Evolutionary conservation across 768 basidiomycete genomes (phyloP).

Genomic region (Lactarius sp.): DNA sequence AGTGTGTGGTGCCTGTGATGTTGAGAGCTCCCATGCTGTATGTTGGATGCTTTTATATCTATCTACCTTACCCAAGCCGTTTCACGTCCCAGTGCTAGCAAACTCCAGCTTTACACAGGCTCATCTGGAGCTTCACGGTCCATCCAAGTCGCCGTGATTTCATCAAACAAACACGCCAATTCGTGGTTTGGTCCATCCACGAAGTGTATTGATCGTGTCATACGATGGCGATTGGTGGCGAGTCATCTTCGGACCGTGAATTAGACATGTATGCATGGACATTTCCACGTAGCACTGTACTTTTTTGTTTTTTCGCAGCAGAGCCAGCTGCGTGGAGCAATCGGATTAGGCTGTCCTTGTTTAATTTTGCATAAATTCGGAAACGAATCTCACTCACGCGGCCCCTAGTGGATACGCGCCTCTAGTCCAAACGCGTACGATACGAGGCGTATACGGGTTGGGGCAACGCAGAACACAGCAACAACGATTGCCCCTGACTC

Average conservation of each 20-base stretch:
- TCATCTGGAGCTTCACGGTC: slow-evolving; percentile 2
- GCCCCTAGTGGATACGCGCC: slow-evolving; percentile 1
- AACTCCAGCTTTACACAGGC: background rate
- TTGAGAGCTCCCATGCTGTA: background rate
- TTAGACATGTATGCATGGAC: slow-evolving; percentile 4
- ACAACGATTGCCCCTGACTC: slow-evolving; percentile 5
- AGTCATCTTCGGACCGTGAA: slow-evolving; percentile 13
- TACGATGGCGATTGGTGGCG: slow-evolving; percentile 11
- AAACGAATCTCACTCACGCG: slow-evolving; percentile 12
- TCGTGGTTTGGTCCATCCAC: slow-evolving; percentile 2
- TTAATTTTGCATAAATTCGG: slow-evolving; percentile 6
- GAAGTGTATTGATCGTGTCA: slow-evolving; percentile 19
- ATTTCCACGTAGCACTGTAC: slow-evolving; percentile 8
- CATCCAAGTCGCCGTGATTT: slow-evolving; percentile 20
- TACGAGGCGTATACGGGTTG: slow-evolving; percentile 1
- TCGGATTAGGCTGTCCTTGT: background rate
- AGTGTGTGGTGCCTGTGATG: slow-evolving; percentile 1
- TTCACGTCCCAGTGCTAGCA: slow-evolving; percentile 10
- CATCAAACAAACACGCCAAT: slow-evolving; percentile 13
- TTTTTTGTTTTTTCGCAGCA: background rate
- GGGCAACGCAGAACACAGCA: slow-evolving; percentile 6
- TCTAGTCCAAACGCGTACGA: slow-evolving; percentile 9
- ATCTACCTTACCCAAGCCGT: slow-evolving; percentile 5
- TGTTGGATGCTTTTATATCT: slow-evolving; percentile 5
- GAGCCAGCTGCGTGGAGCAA: slow-evolving; percentile 1